A percentile compares a stretch with the other conserved stretches of the same genome.
These are phyloP conservation scores for Bryoglossum gracile DNA, from an alignment of 495 filamentous ascomycete species.

Conservation along the genomic window DNA sequence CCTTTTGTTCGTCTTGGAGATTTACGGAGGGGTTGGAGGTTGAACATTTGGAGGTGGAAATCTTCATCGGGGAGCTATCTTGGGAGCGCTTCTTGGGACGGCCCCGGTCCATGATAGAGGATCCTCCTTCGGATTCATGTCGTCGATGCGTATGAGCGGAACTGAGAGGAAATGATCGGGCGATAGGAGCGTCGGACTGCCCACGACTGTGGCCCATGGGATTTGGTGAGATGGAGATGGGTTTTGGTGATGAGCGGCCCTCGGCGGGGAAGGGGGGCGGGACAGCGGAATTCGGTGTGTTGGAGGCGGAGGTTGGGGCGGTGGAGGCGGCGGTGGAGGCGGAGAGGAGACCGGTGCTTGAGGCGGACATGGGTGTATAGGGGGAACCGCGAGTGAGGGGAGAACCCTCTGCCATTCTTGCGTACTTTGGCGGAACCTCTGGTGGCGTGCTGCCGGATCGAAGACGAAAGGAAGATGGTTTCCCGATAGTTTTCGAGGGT, in stretches of 20 bases:
- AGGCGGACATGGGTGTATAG: slow-evolving; percentile 38
- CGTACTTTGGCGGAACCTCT: slow-evolving; percentile 40
- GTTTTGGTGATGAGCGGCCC: slow-evolving; percentile 28
- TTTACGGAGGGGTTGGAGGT: slow-evolving; percentile 10
- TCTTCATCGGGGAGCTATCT: slow-evolving; percentile 13
- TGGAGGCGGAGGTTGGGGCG: slow-evolving; percentile 33
- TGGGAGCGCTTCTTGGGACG: slow-evolving; percentile 45
- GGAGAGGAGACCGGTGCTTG: slow-evolving; percentile 35
- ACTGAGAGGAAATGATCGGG: slow-evolving; percentile 3
- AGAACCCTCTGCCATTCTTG: slow-evolving; percentile 17
- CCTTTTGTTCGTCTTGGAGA: slow-evolving; percentile 38
- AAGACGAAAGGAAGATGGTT: slow-evolving; percentile 33
- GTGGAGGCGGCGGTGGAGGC: slow-evolving; percentile 35
- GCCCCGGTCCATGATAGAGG: slow-evolving; percentile 53
- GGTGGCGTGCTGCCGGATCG: slow-evolving; percentile 34
- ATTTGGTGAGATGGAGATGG: slow-evolving; percentile 13
- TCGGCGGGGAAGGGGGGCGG: slow-evolving; percentile 33
- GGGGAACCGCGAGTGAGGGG: slow-evolving; percentile 17
- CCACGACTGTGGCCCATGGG: slow-evolving; percentile 25
- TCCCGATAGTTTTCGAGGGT: slow-evolving; percentile 30
- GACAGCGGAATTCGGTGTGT: slow-evolving; percentile 36
- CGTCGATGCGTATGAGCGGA: slow-evolving; percentile 35
- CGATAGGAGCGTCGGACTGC: slow-evolving; percentile 27
- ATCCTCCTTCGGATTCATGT: slow-evolving; percentile 41
- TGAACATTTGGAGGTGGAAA: slow-evolving; percentile 13